Evolutionary conservation across 2,329 filamentous ascomycete genomes (phyloP), one percentile per base, ranked within the genome.

Genomic region (Arthrobotrys conoides): DNA sequence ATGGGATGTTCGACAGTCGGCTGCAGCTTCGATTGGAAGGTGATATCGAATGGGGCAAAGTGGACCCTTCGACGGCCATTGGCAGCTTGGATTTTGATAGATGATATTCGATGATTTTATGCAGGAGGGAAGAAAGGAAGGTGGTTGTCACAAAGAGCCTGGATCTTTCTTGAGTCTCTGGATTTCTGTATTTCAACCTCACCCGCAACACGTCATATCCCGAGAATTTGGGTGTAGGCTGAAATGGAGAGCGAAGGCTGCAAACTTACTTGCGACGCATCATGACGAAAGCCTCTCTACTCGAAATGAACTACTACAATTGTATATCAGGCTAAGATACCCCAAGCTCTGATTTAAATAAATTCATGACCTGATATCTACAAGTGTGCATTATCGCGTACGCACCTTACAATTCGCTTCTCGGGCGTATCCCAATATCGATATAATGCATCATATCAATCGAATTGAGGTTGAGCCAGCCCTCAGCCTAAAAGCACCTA

Each of bases 11-110:
- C 49, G 18, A 33, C 9, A 38, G 63, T 27, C 38, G 41, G 44
- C 36, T 48, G 36, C 20, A n/a, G 24, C 53, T 33, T 4, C 68
- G 64, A 75, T 75, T 75, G 71, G 71, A 68, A 66, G 71, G 64
- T 63, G 51, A 24, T 49, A n/a, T 33, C 12, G 53, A 41, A 48
- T 49, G 61, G 20, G 55, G 36, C 36, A 61, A 44, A 57, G 27
- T 70, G 38, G 66, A 48, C 51, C 65, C 48, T 57, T 44, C 5
- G 18, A 38, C 46, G n/a, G 33, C 36, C 59, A 64, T 66, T 51
- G 18, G 41, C 6, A 41, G 27, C 16, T 24, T 33, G n/a, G 33
- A 14, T 30, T 14, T 9, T 36, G 61, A 49, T 24, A 46, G 46
- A 33, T 14, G 57, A 51, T 30, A 53, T 46, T 30, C n/a, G n/a